Evolutionary conservation across 331 rosid genomes (phyloP).

Genomic region (Arachis monticola): DNA sequence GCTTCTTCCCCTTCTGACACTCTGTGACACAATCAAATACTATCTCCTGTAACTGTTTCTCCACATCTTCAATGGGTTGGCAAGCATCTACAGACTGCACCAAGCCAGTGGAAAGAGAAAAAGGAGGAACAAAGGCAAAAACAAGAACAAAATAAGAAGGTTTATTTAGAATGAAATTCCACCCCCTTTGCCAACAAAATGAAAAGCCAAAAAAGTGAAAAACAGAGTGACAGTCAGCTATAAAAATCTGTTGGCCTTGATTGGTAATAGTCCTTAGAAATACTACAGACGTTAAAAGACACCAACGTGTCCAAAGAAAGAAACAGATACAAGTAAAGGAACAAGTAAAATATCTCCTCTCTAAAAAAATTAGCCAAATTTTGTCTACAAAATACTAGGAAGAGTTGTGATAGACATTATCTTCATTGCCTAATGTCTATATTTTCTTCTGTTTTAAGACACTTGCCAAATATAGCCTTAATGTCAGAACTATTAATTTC

Average conservation of each 20-base stretch:
- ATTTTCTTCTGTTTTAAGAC: too few species aligned
- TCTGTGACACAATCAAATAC: slow-evolving; percentile 53
- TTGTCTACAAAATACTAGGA: too few species aligned
- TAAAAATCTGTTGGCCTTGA: slow-evolving; percentile 9
- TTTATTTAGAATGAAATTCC: slow-evolving; percentile 11
- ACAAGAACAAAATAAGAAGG: not conserved
- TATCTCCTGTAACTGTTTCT: slow-evolving; percentile 71
- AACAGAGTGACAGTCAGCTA: not conserved
- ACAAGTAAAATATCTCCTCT: too few species aligned
- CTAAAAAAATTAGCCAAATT: too few species aligned
- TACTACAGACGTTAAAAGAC: too few species aligned
- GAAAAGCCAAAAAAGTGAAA: not conserved
- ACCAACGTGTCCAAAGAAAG: too few species aligned
- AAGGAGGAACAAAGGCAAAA: not conserved
- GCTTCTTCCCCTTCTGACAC: slow-evolving; percentile 62
- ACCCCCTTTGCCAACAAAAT: not conserved
- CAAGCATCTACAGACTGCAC: slow-evolving; percentile 79
- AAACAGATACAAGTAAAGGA: too few species aligned
- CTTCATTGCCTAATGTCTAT: too few species aligned
- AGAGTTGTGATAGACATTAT: too few species aligned
- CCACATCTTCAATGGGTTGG: slow-evolving; percentile 73
- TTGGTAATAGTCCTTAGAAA: too few species aligned
- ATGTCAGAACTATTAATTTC: slow-evolving; percentile 12
- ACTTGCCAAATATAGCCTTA: too few species aligned
- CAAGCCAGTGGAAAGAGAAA: slow-evolving; percentile 21